These are phyloP conservation scores for Leccinellum luteum DNA, from an alignment of 768 basidiomycete species.

Conservation along the genomic window DNA sequence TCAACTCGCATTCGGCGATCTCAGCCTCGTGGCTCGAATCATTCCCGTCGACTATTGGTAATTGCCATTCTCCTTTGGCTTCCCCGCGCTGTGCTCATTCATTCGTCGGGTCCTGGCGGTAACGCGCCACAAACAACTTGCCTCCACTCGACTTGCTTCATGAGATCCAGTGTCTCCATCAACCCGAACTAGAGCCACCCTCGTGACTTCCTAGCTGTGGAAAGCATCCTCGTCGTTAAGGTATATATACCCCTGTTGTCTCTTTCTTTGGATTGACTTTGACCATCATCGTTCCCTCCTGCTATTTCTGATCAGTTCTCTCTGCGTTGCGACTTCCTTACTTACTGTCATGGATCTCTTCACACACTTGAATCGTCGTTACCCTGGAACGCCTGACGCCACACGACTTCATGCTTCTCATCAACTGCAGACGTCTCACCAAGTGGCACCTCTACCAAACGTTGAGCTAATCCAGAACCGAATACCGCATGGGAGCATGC, in stretches of 20 bases:
- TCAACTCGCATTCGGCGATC: slow-evolving; percentile 2
- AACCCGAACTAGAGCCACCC: background rate
- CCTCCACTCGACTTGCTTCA: background rate
- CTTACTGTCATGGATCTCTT: slow-evolving; percentile 16
- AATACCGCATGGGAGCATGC: background rate
- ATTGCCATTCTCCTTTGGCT: slow-evolving; percentile 2
- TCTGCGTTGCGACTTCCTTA: background rate
- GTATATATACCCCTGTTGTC: slow-evolving; percentile 12
- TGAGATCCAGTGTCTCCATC: background rate
- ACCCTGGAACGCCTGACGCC: slow-evolving; percentile 7
- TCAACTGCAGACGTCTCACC: background rate
- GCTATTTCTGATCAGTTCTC: background rate
- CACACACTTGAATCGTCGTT: slow-evolving; percentile 12
- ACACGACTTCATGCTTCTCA: slow-evolving; percentile 1
- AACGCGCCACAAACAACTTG: slow-evolving; percentile 5
- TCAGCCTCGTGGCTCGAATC: slow-evolving; percentile 14
- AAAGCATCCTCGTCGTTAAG: slow-evolving; percentile 3
- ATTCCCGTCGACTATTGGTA: background rate
- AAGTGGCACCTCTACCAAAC: background rate
- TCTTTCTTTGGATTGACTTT: background rate
- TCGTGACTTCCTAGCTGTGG: background rate
- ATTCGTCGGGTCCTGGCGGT: slow-evolving; percentile 3
- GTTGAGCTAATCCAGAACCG: slow-evolving; percentile 1
- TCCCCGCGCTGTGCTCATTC: slow-evolving; percentile 6
- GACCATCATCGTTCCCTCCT: background rate